Base-by-base conservation (phyloP, 306 rosid species). In the Acmispon strigosus region DNA sequence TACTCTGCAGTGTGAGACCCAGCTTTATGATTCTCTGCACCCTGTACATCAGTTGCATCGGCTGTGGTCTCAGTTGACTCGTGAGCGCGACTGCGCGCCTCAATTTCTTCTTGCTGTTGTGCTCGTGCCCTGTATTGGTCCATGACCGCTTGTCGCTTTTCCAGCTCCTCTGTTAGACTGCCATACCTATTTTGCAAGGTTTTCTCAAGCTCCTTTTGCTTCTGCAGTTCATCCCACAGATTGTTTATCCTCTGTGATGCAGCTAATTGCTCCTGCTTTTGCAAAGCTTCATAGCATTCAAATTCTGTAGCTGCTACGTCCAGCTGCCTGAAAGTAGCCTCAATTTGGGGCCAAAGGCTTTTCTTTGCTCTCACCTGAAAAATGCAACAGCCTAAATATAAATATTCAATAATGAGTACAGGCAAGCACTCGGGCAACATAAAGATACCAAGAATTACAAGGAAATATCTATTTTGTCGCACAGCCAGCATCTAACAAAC, bases 261-360 rank as follows among this genome's bases (percentile, higher is more conserved):
- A 29, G 92, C 89, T 61, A 78, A 56, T 42, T 74, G 83, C 79
- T 88, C 95, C 80, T 86, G 95, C 80, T 81, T 88, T 74, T 84
- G 83, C 67, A 88, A 79, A 50, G 89, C 96, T 78, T 77, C 71
- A 67, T 85, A 91, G 78, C 92, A 91, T 71, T 88, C 97, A 0
- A 85, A 85, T 72, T 91, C 92, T 17, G 90, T 91, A 60, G 90
- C 90, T 59, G 96, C 92, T 24, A 88, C 76, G 77, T 91, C 96
- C 77, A 85, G 78, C 74, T 81, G 90, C 84, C 86, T 88, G 76
- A 91, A 82, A 18, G 96, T 88, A 16, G 84, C 84, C 78, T 85
- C 97, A 59, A 88, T 83, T 78, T 90, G 85, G 4, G 92, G 97
- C 97, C 92, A 86, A 16, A 81, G 84, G 66, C 79, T 57, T 43